phyloP scores from a whole-genome alignment of 2,329 filamentous ascomycete species.

The Pseudodiploospora longispora region DNA sequence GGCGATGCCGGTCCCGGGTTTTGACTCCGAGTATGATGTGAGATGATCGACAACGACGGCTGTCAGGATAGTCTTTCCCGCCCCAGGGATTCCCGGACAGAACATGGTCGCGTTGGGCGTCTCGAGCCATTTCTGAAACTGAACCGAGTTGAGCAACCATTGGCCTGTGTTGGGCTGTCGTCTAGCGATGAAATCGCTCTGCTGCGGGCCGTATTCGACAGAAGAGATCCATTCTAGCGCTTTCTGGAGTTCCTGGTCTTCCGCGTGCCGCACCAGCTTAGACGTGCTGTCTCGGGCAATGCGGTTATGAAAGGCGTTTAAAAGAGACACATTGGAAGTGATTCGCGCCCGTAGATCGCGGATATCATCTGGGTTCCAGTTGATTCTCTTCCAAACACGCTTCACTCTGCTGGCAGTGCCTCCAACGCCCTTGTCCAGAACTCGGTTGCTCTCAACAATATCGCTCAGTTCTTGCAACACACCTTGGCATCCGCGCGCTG shows the following conservation, averaged over 20 bases:
- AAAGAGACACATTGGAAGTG: no score
- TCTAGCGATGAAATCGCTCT: conserved; percentile 23
- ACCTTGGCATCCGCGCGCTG: no score
- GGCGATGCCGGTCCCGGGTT: not conserved
- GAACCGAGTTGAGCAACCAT: conserved; percentile 34
- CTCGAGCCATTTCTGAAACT: conserved; percentile 27
- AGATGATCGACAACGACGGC: conserved; percentile 35
- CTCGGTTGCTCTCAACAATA: no score
- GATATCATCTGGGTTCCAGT: no score
- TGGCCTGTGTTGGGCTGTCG: conserved; percentile 32
- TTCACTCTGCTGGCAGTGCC: no score
- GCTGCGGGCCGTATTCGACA: conserved; percentile 27
- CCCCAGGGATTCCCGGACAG: conserved; percentile 39
- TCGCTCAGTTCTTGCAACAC: no score
- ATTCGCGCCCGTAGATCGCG: no score
- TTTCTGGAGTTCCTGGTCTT: not conserved
- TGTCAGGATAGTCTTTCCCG: conserved; percentile 39
- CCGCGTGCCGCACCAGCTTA: no score
- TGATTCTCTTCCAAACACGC: no score
- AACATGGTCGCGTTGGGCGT: conserved; percentile 26
- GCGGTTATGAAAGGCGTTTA: no score
- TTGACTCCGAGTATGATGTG: not conserved
- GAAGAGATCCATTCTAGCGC: conserved; percentile 13
- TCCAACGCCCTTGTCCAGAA: no score
- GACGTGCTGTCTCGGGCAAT: no score